Base-by-base conservation (phyloP, 108 stramenopile species). In the Craspedostauros australis region DNA sequence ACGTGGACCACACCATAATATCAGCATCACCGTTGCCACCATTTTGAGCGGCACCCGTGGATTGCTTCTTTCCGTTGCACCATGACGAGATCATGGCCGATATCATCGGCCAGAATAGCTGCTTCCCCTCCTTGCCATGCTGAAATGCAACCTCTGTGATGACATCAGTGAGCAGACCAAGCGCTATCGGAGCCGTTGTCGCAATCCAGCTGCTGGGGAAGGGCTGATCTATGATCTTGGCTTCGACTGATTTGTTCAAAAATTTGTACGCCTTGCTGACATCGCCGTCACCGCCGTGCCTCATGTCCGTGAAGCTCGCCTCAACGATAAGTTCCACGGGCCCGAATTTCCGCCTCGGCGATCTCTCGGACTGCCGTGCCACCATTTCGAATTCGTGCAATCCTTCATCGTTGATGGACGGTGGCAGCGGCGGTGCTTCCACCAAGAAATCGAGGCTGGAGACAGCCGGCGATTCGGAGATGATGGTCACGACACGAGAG, bases 141-240 rank as follows among this genome's bases (percentile, higher is more conserved):
- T 56, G 20, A 24, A 84, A 39, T 22, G 70, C 51, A 28, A 82
- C 55, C 49, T 70, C 73, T 30, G 59, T 65, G 11, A 72, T 39
- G 24, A 92, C 52, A 66, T 92, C 91, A 26, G 77, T 86, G 55
- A 92, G 24, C 50, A 82, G 66, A 2, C 86, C 91, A 7, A 92
- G 58, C 16, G 84, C 86, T 15, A 83, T 64, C 2, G 86, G 75
- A 40, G 82, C 86, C 24, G 91, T 86, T 50, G 91, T 84, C 16
- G 86, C 84, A 50, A 92, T 80, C 91, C 91, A 92, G 45, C 90
- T 91, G 39, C 85, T 79, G 0, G 90, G 91, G 41, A 92, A 88
- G 29, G 86, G 86, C 53, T 91, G 80, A 30, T 75, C 81, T n/a
- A n/a, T n/a, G n/a, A n/a, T n/a, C n/a, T n/a, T n/a, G n/a, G n/a